phyloP scores from a whole-genome alignment of 2,329 filamentous ascomycete species.

The Penicillium sp. region DNA sequence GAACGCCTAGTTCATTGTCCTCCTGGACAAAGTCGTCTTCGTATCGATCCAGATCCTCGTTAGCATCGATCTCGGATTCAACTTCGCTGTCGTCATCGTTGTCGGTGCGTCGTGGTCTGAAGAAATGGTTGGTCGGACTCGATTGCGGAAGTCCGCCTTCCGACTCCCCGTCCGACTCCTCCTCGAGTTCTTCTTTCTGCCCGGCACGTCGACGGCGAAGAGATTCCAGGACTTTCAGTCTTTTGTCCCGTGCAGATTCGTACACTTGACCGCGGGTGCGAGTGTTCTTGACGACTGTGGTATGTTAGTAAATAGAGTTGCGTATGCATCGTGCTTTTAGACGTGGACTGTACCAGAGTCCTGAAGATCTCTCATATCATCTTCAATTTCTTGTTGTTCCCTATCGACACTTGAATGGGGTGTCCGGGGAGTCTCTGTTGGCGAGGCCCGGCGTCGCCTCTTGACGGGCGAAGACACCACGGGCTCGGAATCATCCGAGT shows the following conservation, averaged over 20 bases:
- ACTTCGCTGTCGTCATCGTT: constrained; percentile 37
- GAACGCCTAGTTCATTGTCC: constrained; percentile 62
- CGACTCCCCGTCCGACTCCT: constrained; percentile 10
- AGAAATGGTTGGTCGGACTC: constrained; percentile 8
- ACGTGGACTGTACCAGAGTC: constrained; percentile 43
- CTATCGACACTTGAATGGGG: constrained; percentile 34
- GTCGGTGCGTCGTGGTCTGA: constrained; percentile 15
- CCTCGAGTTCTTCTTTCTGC: constrained; percentile 35
- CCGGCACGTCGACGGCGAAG: constrained; percentile 50
- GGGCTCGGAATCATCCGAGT: constrained; percentile 34
- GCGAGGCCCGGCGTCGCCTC: constrained; percentile 25
- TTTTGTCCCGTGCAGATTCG: constrained; percentile 44
- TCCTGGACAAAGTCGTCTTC: constrained; percentile 68
- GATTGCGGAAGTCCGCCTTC: background rate
- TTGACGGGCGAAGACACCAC: constrained; percentile 36
- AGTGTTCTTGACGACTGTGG: constrained; percentile 40
- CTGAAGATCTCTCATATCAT: constrained; percentile 50
- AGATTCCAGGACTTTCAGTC: constrained; percentile 48
- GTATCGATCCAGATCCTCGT: constrained; percentile 57
- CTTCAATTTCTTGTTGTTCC: constrained; percentile 48
- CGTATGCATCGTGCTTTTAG: background rate
- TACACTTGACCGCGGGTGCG: constrained; percentile 48
- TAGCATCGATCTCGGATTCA: constrained; percentile 32
- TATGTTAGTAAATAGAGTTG: constrained; percentile 18
- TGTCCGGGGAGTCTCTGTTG: constrained; percentile 26